Conservation (phyloP, 208 protist genomes). For the Pavlovales sp. region DNA sequence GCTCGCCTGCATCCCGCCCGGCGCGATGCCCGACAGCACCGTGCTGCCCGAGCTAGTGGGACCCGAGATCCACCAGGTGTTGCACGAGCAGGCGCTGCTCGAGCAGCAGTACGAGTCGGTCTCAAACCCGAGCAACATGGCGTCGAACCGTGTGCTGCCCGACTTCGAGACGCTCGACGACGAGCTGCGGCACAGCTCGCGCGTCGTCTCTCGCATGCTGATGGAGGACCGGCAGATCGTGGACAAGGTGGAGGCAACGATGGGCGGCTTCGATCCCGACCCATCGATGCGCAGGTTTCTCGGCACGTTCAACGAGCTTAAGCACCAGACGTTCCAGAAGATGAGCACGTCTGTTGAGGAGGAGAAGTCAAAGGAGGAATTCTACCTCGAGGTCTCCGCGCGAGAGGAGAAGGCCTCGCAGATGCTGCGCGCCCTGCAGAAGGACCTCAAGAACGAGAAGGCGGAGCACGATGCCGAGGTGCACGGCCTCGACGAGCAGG, state of each 20-base stretch:
- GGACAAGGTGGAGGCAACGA: not conserved
- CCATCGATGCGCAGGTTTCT: not conserved
- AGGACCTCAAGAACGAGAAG: slow-evolving; percentile 29
- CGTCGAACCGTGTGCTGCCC: not conserved
- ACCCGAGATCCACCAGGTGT: not conserved
- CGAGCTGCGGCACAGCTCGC: slow-evolving; percentile 27
- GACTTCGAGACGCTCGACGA: slow-evolving; percentile 43
- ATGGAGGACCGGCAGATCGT: not conserved
- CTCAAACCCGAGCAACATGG: not conserved
- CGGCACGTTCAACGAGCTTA: not conserved
- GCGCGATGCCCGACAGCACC: not conserved
- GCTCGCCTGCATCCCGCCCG: not conserved
- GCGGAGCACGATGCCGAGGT: slow-evolving; percentile 4
- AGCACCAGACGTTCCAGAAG: slow-evolving; percentile 9
- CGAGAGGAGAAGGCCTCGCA: slow-evolving; percentile 33
- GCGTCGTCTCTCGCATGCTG: slow-evolving; percentile 30
- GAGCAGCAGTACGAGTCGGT: slow-evolving; percentile 30
- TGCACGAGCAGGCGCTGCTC: slow-evolving; percentile 17
- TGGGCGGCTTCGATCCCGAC: not conserved
- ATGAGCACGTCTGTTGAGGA: slow-evolving; percentile 28
- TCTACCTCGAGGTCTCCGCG: slow-evolving; percentile 9
- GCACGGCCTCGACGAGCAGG: not conserved
- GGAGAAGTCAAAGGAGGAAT: slow-evolving; percentile 37
- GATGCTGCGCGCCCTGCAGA: slow-evolving; percentile 26
- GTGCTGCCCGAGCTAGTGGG: not conserved